Percentiles rank a stretch among this genome's conserved stretches.
Conservation (phyloP, 768 basidiomycete species). For the Hygrophoropsis aurantiaca region DNA sequence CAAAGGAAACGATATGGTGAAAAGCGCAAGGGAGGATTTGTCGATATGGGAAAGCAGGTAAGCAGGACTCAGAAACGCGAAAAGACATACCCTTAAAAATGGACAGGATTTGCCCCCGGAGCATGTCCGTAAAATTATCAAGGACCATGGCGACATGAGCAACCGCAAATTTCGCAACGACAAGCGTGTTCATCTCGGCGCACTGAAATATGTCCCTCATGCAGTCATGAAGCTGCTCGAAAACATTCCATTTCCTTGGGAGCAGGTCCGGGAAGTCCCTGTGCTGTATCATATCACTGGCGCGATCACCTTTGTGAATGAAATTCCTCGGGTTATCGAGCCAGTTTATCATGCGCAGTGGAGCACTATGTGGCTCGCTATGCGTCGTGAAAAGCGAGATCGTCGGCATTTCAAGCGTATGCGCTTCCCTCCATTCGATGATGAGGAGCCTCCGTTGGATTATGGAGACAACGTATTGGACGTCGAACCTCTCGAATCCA, state of each 20-base stretch:
- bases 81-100: conserved; percentile 10
- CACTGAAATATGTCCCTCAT: conserved; percentile 97
- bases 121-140: conserved; percentile 98
- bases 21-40: conserved; percentile 84
- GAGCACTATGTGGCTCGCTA: conserved; percentile 99
- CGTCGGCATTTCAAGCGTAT: conserved; percentile 99
- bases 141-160: conserved; percentile 99
- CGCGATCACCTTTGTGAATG: conserved; percentile 99
- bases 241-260: conserved; percentile 97
- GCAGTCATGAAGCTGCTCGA: conserved; percentile 99
- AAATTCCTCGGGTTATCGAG: conserved; percentile 94
- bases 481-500: conserved; percentile 96
- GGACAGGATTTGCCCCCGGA: conserved; percentile 90
- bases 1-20: conserved; percentile 91
- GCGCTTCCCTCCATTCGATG: conserved; percentile 99
- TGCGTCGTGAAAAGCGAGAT: conserved; percentile 98
- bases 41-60: conserved; percentile 93
- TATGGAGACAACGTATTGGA: conserved; percentile 99
- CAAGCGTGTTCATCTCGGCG: conserved; percentile 98
- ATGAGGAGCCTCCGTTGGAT: conserved; percentile 98
- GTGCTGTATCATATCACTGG: conserved; percentile 99
- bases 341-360: conserved; percentile 99
- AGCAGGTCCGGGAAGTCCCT: conserved; percentile 98
- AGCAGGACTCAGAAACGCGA: conserved; percentile 18
- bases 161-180: conserved; percentile 99